Evolutionary conservation across 2,329 filamentous ascomycete species (phyloP).

Genomic region (Trichoderma sp.): DNA sequence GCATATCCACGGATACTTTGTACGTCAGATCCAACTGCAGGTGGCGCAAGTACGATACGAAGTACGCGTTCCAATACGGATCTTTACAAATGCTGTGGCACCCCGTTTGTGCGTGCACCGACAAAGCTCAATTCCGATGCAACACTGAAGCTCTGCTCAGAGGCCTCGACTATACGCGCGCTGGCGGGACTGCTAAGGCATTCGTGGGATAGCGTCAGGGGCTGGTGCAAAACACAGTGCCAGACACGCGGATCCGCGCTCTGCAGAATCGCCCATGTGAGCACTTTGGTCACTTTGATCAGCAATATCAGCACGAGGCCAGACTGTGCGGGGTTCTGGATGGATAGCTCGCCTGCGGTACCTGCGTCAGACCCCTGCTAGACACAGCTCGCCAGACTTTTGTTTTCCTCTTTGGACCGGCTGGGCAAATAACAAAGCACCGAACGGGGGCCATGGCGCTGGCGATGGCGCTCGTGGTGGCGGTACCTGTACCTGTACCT

Average conservation of each 20-base stretch:
- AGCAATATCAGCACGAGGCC: not conserved
- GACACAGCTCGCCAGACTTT: not conserved
- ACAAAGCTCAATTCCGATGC: not conserved
- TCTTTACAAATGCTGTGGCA: too few species aligned
- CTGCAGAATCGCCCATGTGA: not conserved
- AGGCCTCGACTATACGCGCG: not conserved
- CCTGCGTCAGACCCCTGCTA: constrained; percentile 20
- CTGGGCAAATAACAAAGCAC: not conserved
- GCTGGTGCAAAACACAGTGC: constrained; percentile 16
- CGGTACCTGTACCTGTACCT: not conserved
- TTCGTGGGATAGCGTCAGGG: constrained; percentile 25
- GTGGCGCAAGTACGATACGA: not conserved
- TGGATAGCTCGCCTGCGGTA: constrained; percentile 2
- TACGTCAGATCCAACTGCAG: not conserved
- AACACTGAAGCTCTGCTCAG: not conserved
- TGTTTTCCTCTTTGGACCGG: constrained; percentile 4
- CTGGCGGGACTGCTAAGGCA: constrained; percentile 17
- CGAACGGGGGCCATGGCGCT: not conserved
- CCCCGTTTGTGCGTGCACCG: not conserved
- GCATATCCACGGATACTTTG: too few species aligned
- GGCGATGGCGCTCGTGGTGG: not conserved
- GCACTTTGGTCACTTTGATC: not conserved
- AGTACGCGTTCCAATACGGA: too few species aligned
- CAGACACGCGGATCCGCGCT: not conserved
- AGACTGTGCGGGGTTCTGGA: constrained; percentile 9